phyloP scores from a whole-genome alignment of 352 stramenopile genomes.

The Phytopythium kandeliae region DNA sequence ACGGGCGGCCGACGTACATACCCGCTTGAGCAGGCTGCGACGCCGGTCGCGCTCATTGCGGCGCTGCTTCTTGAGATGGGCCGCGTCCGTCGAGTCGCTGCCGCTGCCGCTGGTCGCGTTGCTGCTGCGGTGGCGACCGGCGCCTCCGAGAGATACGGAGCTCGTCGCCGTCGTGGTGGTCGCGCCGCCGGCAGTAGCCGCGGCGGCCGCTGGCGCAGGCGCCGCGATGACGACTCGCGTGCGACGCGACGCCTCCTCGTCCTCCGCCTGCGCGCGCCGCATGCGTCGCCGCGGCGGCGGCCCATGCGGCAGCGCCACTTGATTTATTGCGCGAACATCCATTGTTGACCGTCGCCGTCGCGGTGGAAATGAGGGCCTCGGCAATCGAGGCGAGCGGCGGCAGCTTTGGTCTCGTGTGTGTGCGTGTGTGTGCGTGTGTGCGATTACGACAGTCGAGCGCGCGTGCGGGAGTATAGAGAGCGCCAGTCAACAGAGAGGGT shows the following conservation, averaged over 20 bases:
- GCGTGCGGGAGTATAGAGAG: not conserved
- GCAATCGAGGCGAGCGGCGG: no score
- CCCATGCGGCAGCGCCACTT: not conserved
- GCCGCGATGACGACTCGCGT: not conserved
- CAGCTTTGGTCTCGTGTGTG: not conserved
- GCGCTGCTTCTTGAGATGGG: conserved; percentile 26
- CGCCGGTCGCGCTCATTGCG: conserved; percentile 61
- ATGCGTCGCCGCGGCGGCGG: conserved; percentile 1
- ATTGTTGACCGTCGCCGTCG: conserved; percentile 17
- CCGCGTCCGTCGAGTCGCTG: not conserved
- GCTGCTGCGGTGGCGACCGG: no score
- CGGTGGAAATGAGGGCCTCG: not conserved
- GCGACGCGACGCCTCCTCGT: conserved; percentile 1
- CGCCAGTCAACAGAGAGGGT: not conserved
- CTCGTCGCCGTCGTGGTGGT: no score
- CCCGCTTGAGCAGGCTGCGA: conserved; percentile 46
- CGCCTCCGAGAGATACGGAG: not conserved
- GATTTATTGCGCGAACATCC: conserved; percentile 10
- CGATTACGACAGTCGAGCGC: no score
- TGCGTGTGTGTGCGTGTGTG: no score
- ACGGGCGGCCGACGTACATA: conserved; percentile 5
- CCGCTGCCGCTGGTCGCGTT: no score
- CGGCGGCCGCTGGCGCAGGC: no score
- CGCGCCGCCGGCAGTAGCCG: not conserved
- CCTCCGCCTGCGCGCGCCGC: not conserved